phyloP scores from a whole-genome alignment of 345 rosid genomes.

The Ceriops tagal region DNA sequence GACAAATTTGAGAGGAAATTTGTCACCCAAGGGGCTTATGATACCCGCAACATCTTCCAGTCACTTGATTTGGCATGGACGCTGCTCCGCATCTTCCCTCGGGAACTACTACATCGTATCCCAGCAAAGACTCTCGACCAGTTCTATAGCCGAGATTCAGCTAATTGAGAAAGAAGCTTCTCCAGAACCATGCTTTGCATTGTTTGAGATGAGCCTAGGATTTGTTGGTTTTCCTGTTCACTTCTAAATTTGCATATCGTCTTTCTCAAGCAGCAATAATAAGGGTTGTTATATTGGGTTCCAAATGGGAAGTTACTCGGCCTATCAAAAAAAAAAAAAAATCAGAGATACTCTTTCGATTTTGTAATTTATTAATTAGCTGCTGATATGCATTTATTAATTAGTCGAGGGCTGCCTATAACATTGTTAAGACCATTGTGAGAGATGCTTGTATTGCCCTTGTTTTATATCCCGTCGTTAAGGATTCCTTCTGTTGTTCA shows the following conservation, averaged over 20 bases:
- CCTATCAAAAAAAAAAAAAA: too few relatives aligned
- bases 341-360: background rate
- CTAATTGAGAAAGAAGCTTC: slow-evolving; percentile 31
- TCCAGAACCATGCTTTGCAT: background rate
- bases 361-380: slow-evolving; percentile 24
- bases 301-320: background rate
- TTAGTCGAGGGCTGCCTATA: too few relatives aligned
- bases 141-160: slow-evolving; percentile 74
- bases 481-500: too few relatives aligned
- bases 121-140: slow-evolving; percentile 91
- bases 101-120: slow-evolving; percentile 98
- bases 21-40: slow-evolving; percentile 30
- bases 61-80: slow-evolving; percentile 97
- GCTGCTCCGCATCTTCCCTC: slow-evolving; percentile 93
- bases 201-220: slow-evolving; percentile 10
- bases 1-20: slow-evolving; percentile 57
- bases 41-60: slow-evolving; percentile 51
- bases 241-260: slow-evolving; percentile 2
- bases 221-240: slow-evolving; percentile 7
- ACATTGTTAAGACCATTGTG: too few relatives aligned
- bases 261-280: slow-evolving; percentile 14
- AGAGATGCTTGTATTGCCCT: too few relatives aligned
- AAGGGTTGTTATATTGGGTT: slow-evolving; percentile 15
- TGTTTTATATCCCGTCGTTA: too few relatives aligned
- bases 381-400: background rate